Base-by-base conservation (phyloP, 352 stramenopile genomes). In the Pilasporangium apinafurcum region DNA sequence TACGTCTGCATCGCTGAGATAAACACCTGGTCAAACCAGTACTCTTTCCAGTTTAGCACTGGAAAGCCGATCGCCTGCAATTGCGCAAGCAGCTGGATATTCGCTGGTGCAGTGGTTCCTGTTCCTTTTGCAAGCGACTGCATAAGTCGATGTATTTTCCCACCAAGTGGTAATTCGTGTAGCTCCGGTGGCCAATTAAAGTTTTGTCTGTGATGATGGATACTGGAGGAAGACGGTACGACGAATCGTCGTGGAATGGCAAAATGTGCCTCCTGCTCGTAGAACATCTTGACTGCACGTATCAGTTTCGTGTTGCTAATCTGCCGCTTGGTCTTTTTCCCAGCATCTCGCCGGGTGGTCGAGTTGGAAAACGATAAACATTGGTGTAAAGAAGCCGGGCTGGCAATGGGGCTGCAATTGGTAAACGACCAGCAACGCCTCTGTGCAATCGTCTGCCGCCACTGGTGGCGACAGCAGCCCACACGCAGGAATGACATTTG, bases 1-100 rank as follows among this genome's bases (percentile, higher is more conserved):
- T 95, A 98, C 14, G 53, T 73, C 36, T 74, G 42, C 10, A 98
- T 60, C 0, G 88, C 93, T 24, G 83, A 72, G 7, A 89, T 35
- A 41, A 76, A 56, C 4, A 86, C 74, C 13, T 66, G 54, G 38
- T 66, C 51, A 41, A 92, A 82, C 31, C 67, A 51, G 59, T 87
- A 89, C n/a, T 82, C 58, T 2, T 61, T 48, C 76, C 76, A 92
- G 13, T 54, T 42, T 12, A 53, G 20, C 44, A 83, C 33, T 1
- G 80, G 80, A 48, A 92, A 89, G 8, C 67, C 76, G 35, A 88
- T 60, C 17, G 39, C 31, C 8, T 53, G 31, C 2, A 89, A 45
- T 28, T 66, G 51, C 0, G 52, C 41, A 26, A 86, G 44, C 50
- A 81, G 57, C 37, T 64, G 48, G 3, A 34, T 32, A 16, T 51